phyloP scores from a whole-genome alignment of 768 basidiomycete species.

The Holtermannia corniformis region DNA sequence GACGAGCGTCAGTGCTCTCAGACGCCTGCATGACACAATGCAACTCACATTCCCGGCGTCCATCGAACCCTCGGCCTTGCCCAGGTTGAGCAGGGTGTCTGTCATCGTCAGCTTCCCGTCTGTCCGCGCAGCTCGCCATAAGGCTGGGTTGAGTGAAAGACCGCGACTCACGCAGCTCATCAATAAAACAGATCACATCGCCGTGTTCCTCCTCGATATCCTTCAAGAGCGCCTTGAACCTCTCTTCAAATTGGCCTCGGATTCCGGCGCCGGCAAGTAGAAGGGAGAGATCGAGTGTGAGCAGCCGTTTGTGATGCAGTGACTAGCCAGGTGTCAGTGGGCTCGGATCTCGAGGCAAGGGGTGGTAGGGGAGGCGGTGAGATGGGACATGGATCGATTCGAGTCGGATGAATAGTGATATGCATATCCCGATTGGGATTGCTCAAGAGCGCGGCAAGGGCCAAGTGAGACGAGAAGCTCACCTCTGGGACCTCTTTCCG shows the following conservation, averaged over 20 bases:
- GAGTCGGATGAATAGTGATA: too few species aligned
- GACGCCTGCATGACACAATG: background rate
- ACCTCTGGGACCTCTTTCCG: conserved; percentile 87
- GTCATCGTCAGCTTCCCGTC: background rate
- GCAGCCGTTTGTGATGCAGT: conserved; percentile 73
- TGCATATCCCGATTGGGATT: too few species aligned
- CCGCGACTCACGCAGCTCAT: conserved; percentile 73
- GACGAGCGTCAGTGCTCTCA: background rate
- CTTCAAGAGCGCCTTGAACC: conserved; percentile 77
- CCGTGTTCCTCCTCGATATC: conserved; percentile 73
- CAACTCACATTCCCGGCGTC: conserved; percentile 63
- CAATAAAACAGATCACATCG: conserved; percentile 84
- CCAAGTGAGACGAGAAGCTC: conserved; percentile 20
- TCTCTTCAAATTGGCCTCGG: conserved; percentile 85
- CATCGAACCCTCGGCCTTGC: conserved; percentile 83
- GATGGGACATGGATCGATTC: too few species aligned
- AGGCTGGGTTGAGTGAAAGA: background rate
- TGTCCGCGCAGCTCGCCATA: background rate
- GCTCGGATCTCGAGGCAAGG: too few species aligned
- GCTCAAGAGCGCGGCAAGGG: too few species aligned
- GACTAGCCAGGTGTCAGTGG: conserved; percentile 47
- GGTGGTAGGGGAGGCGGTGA: too few species aligned
- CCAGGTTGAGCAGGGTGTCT: conserved; percentile 77
- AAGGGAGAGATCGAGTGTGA: conserved; percentile 72
- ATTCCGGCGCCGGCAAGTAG: conserved; percentile 85